These are phyloP conservation scores for Peniophora sp. DNA, from an alignment of 1,284 basidiomycete species.

Conservation along the genomic window DNA sequence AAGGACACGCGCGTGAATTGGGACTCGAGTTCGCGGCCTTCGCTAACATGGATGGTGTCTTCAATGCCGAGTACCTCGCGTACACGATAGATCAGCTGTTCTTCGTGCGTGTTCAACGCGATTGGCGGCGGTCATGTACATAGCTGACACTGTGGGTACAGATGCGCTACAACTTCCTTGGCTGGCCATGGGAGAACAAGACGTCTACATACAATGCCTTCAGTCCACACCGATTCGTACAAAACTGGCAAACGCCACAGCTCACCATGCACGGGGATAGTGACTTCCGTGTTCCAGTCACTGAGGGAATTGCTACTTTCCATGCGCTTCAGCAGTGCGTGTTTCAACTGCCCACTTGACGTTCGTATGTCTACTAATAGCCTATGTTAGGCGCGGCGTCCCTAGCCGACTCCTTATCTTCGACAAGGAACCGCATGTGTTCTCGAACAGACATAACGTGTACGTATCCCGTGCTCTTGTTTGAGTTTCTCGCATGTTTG, in stretches of 20 bases:
- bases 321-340: slow-evolving; percentile 69
- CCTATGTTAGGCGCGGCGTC: slow-evolving; percentile 52
- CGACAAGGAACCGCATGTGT: slow-evolving; percentile 91
- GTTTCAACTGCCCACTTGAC: slow-evolving; percentile 14
- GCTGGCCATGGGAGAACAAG: slow-evolving; percentile 68
- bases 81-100: slow-evolving; percentile 80
- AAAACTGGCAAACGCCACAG: slow-evolving; percentile 79
- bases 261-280: slow-evolving; percentile 80
- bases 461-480: slow-evolving; percentile 22
- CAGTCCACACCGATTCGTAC: slow-evolving; percentile 71
- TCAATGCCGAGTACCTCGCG: slow-evolving; percentile 63
- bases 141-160: slow-evolving; percentile 17
- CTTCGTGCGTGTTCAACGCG: slow-evolving; percentile 47
- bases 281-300: slow-evolving; percentile 80
- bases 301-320: slow-evolving; percentile 75
- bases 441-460: slow-evolving; percentile 40
- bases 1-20: slow-evolving; percentile 33
- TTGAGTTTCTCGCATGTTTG: not conserved
- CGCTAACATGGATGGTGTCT: slow-evolving; percentile 79
- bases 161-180: slow-evolving; percentile 80
- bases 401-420: slow-evolving; percentile 82
- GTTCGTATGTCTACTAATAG: slow-evolving; percentile 2
- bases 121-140: slow-evolving; percentile 5
- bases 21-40: slow-evolving; percentile 82
- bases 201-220: slow-evolving; percentile 49